Evolutionary conservation across 2,329 filamentous ascomycete genomes (phyloP), one percentile per base, ranked within the genome.

Genomic region (Drechslerella dactyloides): DNA sequence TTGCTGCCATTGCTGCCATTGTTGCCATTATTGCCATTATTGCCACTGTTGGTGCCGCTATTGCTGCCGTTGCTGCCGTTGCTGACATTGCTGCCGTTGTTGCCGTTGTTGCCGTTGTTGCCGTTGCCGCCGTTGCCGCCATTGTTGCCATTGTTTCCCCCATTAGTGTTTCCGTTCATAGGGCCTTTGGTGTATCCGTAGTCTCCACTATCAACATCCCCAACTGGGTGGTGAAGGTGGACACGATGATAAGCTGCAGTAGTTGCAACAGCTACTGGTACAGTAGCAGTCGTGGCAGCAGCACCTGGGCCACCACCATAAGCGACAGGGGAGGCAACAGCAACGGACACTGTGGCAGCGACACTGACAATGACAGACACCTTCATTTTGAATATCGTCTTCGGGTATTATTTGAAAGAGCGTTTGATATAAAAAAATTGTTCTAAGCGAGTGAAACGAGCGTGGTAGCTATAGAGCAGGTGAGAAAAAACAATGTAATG

Each of bases 341-440:
- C 65, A 19, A 48, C 17, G 15, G 64, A 21, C 13, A 53, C n/a
- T 17, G 21, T 21, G 15, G 37, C 30, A 35, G 51, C 59, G n/a
- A 69, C 10, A 35, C 23, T 58, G 24, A 53, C 46, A 35, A 69
- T 57, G 27, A 53, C 37, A 44, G 58, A 69, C 24, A 69, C 58
- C 50, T 69, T 69, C 56, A 63, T 69, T 54, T 57, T 63, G 46
- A 52, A 42, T 33, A 8, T 17, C 33, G 7, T 21, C 27, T 33
- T 33, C 3, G 4, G 35, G 21, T 56, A 62, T 48, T 61, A 62
- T n/a, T n/a, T n/a, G n/a, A 37, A 62, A 33, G 37, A 27, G 17
- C 52, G 27, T 46, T 13, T 59, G 35, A 24, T 52, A 51, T 54
- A 48, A 57, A 62, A 52, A n/a, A 51, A 62, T 7, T 57, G 57